These are phyloP conservation scores for Boletus vinaceobasis DNA, from an alignment of 768 basidiomycete species.

Conservation along the genomic window DNA sequence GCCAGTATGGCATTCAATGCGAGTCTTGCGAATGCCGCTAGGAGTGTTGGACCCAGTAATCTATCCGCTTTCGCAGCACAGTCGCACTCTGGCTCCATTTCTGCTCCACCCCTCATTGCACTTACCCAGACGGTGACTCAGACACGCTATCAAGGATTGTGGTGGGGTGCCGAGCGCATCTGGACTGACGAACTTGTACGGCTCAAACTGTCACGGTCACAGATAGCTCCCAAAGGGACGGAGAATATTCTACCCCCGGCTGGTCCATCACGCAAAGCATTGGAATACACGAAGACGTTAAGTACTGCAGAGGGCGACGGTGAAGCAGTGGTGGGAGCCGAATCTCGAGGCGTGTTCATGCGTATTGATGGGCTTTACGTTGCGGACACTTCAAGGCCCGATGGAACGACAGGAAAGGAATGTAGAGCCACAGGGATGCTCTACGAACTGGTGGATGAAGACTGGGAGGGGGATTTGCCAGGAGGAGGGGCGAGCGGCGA, in stretches of 20 bases:
- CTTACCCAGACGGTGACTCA: constrained; percentile 41
- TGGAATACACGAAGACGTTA: constrained; percentile 27
- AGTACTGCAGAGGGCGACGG: not conserved
- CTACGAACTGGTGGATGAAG: constrained; percentile 74
- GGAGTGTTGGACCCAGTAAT: constrained; percentile 9
- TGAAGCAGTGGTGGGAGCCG: constrained; percentile 23
- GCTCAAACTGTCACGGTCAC: constrained; percentile 63
- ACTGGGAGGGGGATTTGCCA: constrained; percentile 50
- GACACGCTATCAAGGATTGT: constrained; percentile 71
- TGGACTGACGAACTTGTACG: constrained; percentile 86
- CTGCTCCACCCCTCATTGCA: constrained; percentile 16
- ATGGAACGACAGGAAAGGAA: constrained; percentile 47
- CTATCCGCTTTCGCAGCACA: not conserved
- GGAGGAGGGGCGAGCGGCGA: constrained; percentile 12
- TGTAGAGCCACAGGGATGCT: constrained; percentile 70
- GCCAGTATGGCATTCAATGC: constrained; percentile 44
- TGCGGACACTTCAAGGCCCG: constrained; percentile 46
- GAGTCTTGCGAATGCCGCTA: constrained; percentile 14
- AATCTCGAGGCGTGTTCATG: constrained; percentile 66
- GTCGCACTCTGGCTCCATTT: constrained; percentile 4
- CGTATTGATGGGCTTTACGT: constrained; percentile 61
- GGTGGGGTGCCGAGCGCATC: constrained; percentile 88
- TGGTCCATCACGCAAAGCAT: constrained; percentile 41
- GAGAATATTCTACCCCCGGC: constrained; percentile 59
- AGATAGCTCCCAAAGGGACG: constrained; percentile 64